These are phyloP conservation scores for Hortiboletus campestris DNA, from an alignment of 768 basidiomycete species.

Conservation along the genomic window DNA sequence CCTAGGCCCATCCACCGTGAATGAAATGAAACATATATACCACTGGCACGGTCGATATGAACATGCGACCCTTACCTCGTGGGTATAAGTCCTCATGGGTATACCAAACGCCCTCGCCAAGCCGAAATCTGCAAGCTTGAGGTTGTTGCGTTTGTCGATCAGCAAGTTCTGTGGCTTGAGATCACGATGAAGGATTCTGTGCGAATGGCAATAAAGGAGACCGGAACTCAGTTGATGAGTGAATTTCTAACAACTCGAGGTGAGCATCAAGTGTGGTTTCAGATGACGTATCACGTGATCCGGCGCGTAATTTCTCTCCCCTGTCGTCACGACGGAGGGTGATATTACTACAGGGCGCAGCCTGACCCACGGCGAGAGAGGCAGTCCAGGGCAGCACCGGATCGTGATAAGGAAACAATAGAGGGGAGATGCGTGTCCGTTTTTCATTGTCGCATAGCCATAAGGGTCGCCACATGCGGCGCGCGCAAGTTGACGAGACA, in stretches of 20 bases:
- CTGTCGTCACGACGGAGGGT: constrained; percentile 20
- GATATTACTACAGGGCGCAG: constrained; percentile 16
- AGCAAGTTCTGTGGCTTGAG: constrained; percentile 95
- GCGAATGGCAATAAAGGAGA: constrained; percentile 91
- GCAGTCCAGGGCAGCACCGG: background rate
- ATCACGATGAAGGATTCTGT: constrained; percentile 95
- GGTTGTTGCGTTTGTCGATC: constrained; percentile 84
- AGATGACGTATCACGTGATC: constrained; percentile 31
- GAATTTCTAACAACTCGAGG: constrained; percentile 71
- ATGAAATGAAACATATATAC: constrained; percentile 4
- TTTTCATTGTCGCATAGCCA: constrained; percentile 11
- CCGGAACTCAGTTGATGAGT: constrained; percentile 91
- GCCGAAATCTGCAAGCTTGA: constrained; percentile 97
- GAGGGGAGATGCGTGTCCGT: background rate
- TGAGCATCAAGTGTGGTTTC: constrained; percentile 5
- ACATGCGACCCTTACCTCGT: constrained; percentile 65
- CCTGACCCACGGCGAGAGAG: background rate
- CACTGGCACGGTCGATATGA: background rate
- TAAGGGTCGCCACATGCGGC: constrained; percentile 4
- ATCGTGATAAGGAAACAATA: constrained; percentile 8
- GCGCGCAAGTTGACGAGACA: background rate
- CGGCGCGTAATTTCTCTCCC: constrained; percentile 20
- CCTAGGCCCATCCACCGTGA: constrained; percentile 46
- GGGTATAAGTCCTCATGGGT: constrained; percentile 98
- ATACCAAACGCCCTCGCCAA: constrained; percentile 97